Evolutionary conservation across 306 rosid species (phyloP).

Genomic region (Styphnolobium japonicum): DNA sequence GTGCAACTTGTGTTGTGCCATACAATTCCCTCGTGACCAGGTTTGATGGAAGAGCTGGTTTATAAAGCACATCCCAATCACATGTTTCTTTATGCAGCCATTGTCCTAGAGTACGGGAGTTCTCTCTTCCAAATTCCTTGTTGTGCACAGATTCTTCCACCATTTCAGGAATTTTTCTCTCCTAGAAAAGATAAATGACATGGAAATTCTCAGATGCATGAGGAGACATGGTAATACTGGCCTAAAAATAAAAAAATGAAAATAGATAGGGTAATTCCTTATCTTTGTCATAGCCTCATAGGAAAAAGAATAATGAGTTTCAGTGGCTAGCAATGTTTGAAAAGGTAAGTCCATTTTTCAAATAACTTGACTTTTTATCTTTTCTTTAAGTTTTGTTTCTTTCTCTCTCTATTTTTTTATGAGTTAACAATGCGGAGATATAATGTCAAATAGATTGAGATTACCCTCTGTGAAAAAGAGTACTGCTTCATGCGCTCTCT

Average conservation of each 20-base stretch:
- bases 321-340: neutral
- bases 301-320: neutral
- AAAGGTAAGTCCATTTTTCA: neutral
- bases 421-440: neutral
- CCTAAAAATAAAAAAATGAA: neutral
- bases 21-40: conserved; percentile 13
- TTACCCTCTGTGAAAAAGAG: conserved; percentile 79
- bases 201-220: neutral
- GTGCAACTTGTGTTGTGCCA: conserved; percentile 22
- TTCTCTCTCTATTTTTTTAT: neutral
- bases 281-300: neutral
- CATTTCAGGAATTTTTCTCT: conserved; percentile 45
- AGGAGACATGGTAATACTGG: neutral
- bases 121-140: conserved; percentile 35
- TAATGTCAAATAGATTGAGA: conserved; percentile 1
- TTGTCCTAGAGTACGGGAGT: conserved; percentile 41
- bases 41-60: conserved; percentile 27
- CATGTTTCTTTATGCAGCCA: conserved; percentile 40
- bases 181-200: conserved; percentile 38
- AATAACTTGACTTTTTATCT: neutral
- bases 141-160: conserved; percentile 37
- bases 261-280: neutral
- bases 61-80: conserved; percentile 25
- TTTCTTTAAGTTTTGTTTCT: neutral
- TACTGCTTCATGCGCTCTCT: conserved; percentile 81